Evolutionary conservation across 768 basidiomycete species (phyloP).

Genomic region (Suillus bovinus): DNA sequence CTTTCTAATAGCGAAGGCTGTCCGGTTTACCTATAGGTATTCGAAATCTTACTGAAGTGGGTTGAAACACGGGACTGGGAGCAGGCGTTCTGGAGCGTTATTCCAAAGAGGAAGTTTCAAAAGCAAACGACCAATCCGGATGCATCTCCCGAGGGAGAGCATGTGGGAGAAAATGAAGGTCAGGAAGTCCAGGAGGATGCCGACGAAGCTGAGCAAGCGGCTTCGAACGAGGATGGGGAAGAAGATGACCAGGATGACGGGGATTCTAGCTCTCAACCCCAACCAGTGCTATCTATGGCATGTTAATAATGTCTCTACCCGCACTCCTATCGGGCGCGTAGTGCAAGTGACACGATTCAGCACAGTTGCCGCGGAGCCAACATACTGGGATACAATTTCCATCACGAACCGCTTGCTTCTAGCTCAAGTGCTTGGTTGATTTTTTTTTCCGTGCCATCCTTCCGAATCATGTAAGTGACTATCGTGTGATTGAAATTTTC

Average conservation of each 20-base stretch:
- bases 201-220: constrained; percentile 18
- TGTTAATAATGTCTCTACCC: neutral
- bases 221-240: constrained; percentile 12
- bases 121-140: constrained; percentile 26
- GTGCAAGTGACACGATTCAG: constrained; percentile 1
- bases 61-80: constrained; percentile 87
- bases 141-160: constrained; percentile 16
- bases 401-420: neutral
- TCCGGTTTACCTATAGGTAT: constrained; percentile 44
- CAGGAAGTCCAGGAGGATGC: constrained; percentile 21
- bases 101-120: constrained; percentile 90
- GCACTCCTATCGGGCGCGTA: neutral
- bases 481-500: neutral
- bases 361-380: neutral
- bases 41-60: constrained; percentile 91
- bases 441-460: neutral
- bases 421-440: neutral
- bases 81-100: constrained; percentile 80
- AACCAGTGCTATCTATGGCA: neutral
- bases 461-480: neutral
- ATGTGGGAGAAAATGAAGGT: constrained; percentile 14
- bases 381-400: neutral
- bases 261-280: constrained; percentile 15
- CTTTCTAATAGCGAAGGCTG: constrained; percentile 2
- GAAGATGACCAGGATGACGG: constrained; percentile 11